phyloP scores from a whole-genome alignment of 495 filamentous ascomycete species.

The Niebla homalea region DNA sequence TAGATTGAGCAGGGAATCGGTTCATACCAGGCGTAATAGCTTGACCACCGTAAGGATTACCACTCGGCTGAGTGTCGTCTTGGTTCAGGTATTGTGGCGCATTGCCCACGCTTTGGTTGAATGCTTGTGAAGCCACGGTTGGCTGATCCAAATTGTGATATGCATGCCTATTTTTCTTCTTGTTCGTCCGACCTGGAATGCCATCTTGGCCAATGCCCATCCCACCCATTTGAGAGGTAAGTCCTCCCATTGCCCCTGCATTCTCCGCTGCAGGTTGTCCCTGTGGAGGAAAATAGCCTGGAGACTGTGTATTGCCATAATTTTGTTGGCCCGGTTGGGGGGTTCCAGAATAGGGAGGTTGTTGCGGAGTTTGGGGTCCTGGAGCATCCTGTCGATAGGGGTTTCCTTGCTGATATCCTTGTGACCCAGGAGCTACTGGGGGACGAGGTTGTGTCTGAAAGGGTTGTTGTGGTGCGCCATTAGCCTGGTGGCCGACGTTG shows the following conservation, averaged over 20 bases:
- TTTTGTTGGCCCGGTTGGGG: constrained; percentile 15
- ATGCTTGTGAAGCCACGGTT: constrained; percentile 46
- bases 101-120: constrained; percentile 45
- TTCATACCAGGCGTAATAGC: constrained; percentile 41
- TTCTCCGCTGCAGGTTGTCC: constrained; percentile 9
- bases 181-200: constrained; percentile 41
- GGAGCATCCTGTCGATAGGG: constrained; percentile 4
- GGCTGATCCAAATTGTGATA: constrained; percentile 76
- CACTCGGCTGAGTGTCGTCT: constrained; percentile 38
- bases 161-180: constrained; percentile 90
- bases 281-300: constrained; percentile 18
- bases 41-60: constrained; percentile 26
- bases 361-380: constrained; percentile 2
- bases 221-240: constrained; percentile 79
- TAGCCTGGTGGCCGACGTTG: constrained; percentile 1
- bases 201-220: constrained; percentile 59
- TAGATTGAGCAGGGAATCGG: constrained; percentile 50
- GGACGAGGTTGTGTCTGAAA: constrained; percentile 11
- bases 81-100: constrained; percentile 61
- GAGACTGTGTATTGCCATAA: constrained; percentile 17
- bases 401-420: constrained; percentile 19
- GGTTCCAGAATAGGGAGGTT: constrained; percentile 13
- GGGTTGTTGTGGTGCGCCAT: background rate
- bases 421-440: constrained; percentile 21
- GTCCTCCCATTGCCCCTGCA: constrained; percentile 38